Base-by-base conservation (phyloP, 495 filamentous ascomycete species). In the Aspergillus saccharolyticus region DNA sequence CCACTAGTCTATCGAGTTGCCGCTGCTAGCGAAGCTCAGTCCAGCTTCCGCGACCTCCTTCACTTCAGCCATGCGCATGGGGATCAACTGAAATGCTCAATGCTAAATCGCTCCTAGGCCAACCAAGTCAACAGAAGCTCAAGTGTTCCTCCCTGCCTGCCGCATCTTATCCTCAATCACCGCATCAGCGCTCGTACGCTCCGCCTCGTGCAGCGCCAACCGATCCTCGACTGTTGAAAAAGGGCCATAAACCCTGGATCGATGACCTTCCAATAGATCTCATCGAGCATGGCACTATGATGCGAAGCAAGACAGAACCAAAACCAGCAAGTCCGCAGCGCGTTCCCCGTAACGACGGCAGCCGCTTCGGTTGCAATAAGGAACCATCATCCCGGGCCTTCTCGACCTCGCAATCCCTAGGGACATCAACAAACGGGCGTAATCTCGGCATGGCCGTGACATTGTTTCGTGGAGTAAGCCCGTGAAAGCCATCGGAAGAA, bases 401-500 rank as follows among this genome's bases (percentile, higher is more conserved):
- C 54, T 33, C 60, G 7, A 16, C 42, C 55, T 72, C 63, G 46
- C 59, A 62, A 24, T 65, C 65, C 44, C 44, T n/a, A 25, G 70
- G 52, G 5, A 57, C 61, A 14, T 63, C 63, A 22, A 70, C 58
- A 43, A 70, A 70, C 42, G 53, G 55, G 47, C 43, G 46, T 20
- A 54, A 56, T 56, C 60, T 57, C 19, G 60, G 59, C 52, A 57
- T 56, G 18, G 9, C 64, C 64, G 43, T 44, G 54, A 50, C 50
- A 52, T 42, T 63, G 54, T 55, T 63, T 53, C 4, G n/a, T 55
- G 24, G 59, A 65, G 55, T 62, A 59, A 22, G 68, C 59, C 1
- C 60, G 63, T 21, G 67, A 71, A 21, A 76, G 54, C 42, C 57
- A 65, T 48, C 64, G 63, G 55, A 75, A 74, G 5, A 78, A 60